These are phyloP conservation scores for Pleurotus platypus DNA, from an alignment of 768 basidiomycete species.

Conservation along the genomic window DNA sequence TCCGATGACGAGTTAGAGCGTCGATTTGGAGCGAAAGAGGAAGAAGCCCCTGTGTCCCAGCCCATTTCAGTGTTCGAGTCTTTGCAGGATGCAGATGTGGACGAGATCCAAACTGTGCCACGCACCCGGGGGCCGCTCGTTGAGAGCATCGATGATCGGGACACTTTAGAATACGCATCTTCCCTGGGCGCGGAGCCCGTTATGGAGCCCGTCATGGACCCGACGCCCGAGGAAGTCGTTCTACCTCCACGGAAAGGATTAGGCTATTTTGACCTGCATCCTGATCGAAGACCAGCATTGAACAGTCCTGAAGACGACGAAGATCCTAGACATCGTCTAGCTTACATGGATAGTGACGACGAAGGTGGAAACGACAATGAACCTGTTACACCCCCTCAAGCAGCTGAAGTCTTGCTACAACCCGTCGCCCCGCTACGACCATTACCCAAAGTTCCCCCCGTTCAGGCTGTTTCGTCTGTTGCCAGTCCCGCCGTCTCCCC, in stretches of 20 bases:
- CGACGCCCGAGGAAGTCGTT: slow-evolving; percentile 11
- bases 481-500: slow-evolving; percentile 23
- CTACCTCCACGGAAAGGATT: slow-evolving; percentile 37
- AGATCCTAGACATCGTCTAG: slow-evolving; percentile 33
- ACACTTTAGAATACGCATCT: slow-evolving; percentile 19
- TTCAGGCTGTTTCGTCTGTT: background rate
- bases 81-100: slow-evolving; percentile 44
- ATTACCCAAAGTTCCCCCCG: slow-evolving; percentile 1
- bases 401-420: background rate
- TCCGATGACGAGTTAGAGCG: slow-evolving; percentile 26
- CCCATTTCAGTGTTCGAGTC: slow-evolving; percentile 25
- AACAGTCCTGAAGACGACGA: slow-evolving; percentile 24
- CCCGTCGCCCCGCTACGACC: slow-evolving; percentile 11
- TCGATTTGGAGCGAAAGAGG: slow-evolving; percentile 30
- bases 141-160: slow-evolving; percentile 22
- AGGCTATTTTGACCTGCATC: slow-evolving; percentile 79
- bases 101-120: slow-evolving; percentile 45
- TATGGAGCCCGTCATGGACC: slow-evolving; percentile 5
- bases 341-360: slow-evolving; percentile 21
- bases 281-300: slow-evolving; percentile 53
- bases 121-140: slow-evolving; percentile 24
- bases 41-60: background rate
- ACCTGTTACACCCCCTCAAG: background rate
- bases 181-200: slow-evolving; percentile 11
- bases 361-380: slow-evolving; percentile 30